A percentile compares a stretch with the other conserved stretches of the same genome.
Evolutionary conservation across 352 stramenopile species (phyloP).

Genomic region (Detonula confervacea): DNA sequence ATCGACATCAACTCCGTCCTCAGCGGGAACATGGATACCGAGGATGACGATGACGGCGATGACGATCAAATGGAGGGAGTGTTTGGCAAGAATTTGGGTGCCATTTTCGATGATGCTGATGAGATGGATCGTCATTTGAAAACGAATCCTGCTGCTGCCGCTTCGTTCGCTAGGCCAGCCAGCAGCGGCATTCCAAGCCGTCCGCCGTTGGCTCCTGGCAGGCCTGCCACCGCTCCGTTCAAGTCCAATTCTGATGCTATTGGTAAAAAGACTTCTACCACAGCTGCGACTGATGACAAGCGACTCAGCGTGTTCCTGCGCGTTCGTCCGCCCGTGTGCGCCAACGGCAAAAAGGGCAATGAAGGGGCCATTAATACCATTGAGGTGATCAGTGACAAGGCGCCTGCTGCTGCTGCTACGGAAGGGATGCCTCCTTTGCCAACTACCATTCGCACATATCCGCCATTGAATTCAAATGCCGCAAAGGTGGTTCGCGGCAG

Average conservation of each 20-base stretch:
- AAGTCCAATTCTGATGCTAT: slow-evolving; percentile 11
- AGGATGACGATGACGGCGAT: slow-evolving; percentile 9
- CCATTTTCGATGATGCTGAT: slow-evolving; percentile 44
- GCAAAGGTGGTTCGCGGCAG: slow-evolving; percentile 53
- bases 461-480: slow-evolving; percentile 70
- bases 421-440: slow-evolving; percentile 28
- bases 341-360: slow-evolving; percentile 29
- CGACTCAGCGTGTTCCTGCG: slow-evolving; percentile 43
- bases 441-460: slow-evolving; percentile 73
- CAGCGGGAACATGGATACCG: slow-evolving; percentile 36
- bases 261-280: neutral
- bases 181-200: slow-evolving; percentile 9
- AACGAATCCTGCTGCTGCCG: neutral
- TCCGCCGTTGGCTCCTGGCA: slow-evolving; percentile 39
- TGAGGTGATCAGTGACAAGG: slow-evolving; percentile 50
- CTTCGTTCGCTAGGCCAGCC: neutral
- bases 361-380: slow-evolving; percentile 59
- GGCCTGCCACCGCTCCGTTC: neutral
- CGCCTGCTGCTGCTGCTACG: neutral
- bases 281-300: slow-evolving; percentile 15
- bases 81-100: slow-evolving; percentile 49
- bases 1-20: slow-evolving; percentile 52
- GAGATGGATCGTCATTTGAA: slow-evolving; percentile 15
- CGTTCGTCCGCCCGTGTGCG: slow-evolving; percentile 34
- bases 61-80: slow-evolving; percentile 6